phyloP scores from a whole-genome alignment of 2,329 filamentous ascomycete species.

The Trichoderma atrobrunneum region DNA sequence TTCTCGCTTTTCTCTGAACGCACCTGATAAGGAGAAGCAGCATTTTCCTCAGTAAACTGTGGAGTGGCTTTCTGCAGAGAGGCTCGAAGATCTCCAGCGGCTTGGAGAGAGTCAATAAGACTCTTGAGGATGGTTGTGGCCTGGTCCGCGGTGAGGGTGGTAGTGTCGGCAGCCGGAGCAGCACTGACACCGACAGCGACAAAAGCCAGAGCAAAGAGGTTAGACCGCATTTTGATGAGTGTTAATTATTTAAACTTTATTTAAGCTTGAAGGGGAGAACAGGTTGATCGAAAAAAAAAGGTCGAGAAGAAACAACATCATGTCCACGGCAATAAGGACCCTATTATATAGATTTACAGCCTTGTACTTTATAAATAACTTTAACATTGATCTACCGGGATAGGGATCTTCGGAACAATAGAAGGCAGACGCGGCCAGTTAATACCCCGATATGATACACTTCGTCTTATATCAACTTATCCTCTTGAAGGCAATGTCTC shows the following conservation, averaged over 20 bases:
- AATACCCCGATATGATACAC: neutral
- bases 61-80: neutral
- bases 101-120: neutral
- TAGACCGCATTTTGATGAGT: neutral
- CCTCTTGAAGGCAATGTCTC: neutral
- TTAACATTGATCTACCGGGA: neutral
- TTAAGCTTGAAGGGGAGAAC: neutral
- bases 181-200: neutral
- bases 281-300: neutral
- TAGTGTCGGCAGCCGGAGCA: neutral
- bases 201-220: neutral
- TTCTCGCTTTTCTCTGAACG: neutral
- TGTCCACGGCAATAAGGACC: neutral
- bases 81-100: neutral
- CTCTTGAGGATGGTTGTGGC: neutral
- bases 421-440: neutral
- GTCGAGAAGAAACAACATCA: neutral
- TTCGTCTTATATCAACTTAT: too few relatives aligned
- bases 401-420: neutral
- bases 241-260: too few relatives aligned
- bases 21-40: neutral
- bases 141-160: neutral
- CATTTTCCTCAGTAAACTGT: neutral
- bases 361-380: neutral
- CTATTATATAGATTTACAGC: neutral